phyloP scores from a whole-genome alignment of 306 rosid genomes.

The Lathyrus oleraceus region DNA sequence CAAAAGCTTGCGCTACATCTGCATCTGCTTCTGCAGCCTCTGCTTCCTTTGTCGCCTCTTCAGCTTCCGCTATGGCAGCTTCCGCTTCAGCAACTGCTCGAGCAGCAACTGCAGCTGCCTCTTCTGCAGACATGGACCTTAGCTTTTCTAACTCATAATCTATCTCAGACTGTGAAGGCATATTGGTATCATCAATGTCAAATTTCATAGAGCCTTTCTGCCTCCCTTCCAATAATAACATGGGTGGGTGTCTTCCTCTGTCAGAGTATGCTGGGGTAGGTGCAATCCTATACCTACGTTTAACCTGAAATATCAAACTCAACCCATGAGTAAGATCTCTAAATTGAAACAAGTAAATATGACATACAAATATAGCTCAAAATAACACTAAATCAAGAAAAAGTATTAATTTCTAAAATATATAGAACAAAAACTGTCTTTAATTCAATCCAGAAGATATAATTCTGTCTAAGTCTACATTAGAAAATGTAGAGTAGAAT shows the following conservation, averaged over 20 bases:
- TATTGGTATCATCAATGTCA: slow-evolving; percentile 51
- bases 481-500: background rate
- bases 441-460: background rate
- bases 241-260: slow-evolving; percentile 54
- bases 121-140: slow-evolving; percentile 76
- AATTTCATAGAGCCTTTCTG: slow-evolving; percentile 52
- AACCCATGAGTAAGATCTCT: slow-evolving; percentile 25
- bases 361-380: slow-evolving; percentile 16
- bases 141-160: slow-evolving; percentile 74
- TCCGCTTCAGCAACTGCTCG: slow-evolving; percentile 89
- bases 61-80: slow-evolving; percentile 88
- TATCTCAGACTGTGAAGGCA: slow-evolving; percentile 63
- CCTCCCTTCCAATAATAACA: slow-evolving; percentile 55
- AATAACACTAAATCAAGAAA: slow-evolving; percentile 25
- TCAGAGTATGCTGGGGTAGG: slow-evolving; percentile 50
- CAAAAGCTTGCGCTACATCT: slow-evolving; percentile 78
- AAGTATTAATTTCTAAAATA: slow-evolving; percentile 3
- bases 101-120: slow-evolving; percentile 86
- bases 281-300: slow-evolving; percentile 80
- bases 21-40: slow-evolving; percentile 98
- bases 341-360: slow-evolving; percentile 22
- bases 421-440: background rate
- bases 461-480: background rate
- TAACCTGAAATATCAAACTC: slow-evolving; percentile 59
- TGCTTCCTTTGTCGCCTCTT: slow-evolving; percentile 87